These are phyloP conservation scores for Picea glauca DNA, from an alignment of 75 land plant species.

Conservation along the genomic window DNA sequence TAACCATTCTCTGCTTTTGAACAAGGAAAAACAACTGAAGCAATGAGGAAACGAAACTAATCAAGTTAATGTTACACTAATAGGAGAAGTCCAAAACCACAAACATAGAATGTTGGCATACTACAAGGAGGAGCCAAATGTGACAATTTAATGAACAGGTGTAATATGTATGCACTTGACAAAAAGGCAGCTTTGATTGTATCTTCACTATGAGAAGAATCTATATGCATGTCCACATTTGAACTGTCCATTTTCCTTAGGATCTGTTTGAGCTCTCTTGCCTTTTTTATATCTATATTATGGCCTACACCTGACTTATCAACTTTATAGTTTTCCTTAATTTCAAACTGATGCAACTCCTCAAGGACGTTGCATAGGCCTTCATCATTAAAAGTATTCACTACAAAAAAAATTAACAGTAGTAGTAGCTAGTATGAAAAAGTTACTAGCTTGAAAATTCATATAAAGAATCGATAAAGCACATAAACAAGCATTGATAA, in stretches of 20 bases:
- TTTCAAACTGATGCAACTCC: conserved; percentile 72
- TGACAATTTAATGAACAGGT: too few relatives aligned
- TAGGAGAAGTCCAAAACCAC: too few relatives aligned
- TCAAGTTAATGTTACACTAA: too few relatives aligned
- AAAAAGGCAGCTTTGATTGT: conserved; percentile 68
- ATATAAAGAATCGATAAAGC: too few relatives aligned
- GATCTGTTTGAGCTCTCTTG: conserved; percentile 62
- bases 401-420: conserved; percentile 23
- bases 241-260: conserved; percentile 24
- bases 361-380: conserved; percentile 52
- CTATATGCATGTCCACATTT: conserved; percentile 49
- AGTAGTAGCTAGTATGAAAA: too few relatives aligned
- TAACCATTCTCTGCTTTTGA: too few relatives aligned
- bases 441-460: background rate
- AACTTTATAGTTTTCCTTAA: conserved; percentile 63
- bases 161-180: conserved; percentile 15
- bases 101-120: too few relatives aligned
- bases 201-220: conserved; percentile 80
- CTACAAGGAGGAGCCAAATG: too few relatives aligned
- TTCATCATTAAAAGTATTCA: conserved; percentile 35
- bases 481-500: too few relatives aligned
- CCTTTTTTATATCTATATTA: conserved; percentile 58
- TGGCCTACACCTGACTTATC: conserved; percentile 66
- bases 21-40: too few relatives aligned
- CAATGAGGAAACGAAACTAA: too few relatives aligned